These are phyloP conservation scores for Flaveria sonorensis DNA, from an alignment of 129 eudicot genomes.

Conservation along the genomic window DNA sequence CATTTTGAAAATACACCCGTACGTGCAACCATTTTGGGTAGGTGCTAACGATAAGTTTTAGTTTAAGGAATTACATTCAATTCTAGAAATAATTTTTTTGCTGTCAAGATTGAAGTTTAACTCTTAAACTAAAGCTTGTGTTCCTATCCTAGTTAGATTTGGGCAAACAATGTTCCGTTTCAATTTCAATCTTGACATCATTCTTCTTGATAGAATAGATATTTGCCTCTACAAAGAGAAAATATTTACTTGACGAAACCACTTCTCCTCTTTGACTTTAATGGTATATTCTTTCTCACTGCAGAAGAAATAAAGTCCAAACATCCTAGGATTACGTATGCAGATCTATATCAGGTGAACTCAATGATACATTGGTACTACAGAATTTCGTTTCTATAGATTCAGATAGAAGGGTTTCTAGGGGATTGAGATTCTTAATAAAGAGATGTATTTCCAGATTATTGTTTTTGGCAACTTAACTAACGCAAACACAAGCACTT, in stretches of 20 bases:
- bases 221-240: slow-evolving; percentile 15
- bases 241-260: background rate
- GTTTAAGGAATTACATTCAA: background rate
- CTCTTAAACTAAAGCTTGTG: slow-evolving; percentile 12
- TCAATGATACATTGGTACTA: slow-evolving; percentile 17
- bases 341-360: slow-evolving; percentile 96
- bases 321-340: slow-evolving; percentile 86
- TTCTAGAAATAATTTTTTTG: background rate
- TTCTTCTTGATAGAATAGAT: slow-evolving; percentile 7
- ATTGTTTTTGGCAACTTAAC: slow-evolving; percentile 21
- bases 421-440: slow-evolving; percentile 33
- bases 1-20: background rate
- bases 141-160: background rate
- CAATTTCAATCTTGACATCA: slow-evolving; percentile 4
- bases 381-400: background rate
- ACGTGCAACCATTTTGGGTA: background rate
- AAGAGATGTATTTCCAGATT: slow-evolving; percentile 40
- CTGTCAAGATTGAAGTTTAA: background rate
- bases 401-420: slow-evolving; percentile 3
- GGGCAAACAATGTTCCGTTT: slow-evolving; percentile 1
- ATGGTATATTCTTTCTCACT: slow-evolving; percentile 35
- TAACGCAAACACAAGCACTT: slow-evolving; percentile 30
- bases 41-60: background rate
- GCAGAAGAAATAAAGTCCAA: slow-evolving; percentile 90
- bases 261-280: slow-evolving; percentile 14